A percentile compares a stretch with the other conserved stretches of the same genome.
phyloP scores from a whole-genome alignment of 2,329 filamentous ascomycete genomes.

The Chrysoporthe puriensis region DNA sequence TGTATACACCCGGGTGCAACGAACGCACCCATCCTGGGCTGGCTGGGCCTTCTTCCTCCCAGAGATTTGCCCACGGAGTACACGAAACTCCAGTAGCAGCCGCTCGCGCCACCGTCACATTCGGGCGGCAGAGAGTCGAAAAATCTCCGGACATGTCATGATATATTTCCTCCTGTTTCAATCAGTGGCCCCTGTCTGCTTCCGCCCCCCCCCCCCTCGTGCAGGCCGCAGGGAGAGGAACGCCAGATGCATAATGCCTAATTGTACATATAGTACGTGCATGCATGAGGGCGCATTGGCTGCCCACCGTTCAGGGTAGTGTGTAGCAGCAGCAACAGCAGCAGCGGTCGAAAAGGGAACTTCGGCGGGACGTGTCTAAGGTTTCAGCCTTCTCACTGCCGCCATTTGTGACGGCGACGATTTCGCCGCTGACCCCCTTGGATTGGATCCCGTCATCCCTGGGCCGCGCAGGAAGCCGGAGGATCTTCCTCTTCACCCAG shows the following conservation, averaged over 20 bases:
- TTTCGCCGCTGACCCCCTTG: neutral
- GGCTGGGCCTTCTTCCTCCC: neutral
- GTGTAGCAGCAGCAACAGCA: neutral
- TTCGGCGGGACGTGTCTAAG: no score
- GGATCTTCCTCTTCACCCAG: neutral
- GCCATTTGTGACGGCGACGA: neutral
- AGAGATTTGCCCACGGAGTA: neutral
- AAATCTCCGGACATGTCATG: neutral
- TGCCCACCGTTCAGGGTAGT: neutral
- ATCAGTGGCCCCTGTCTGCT: neutral
- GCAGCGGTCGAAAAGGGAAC: neutral
- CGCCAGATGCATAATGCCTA: neutral
- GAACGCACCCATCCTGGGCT: neutral
- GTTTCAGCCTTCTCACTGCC: neutral
- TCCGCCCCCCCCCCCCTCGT: neutral
- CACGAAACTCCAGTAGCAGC: neutral
- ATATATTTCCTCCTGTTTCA: neutral
- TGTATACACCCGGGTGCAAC: constrained; percentile 1
- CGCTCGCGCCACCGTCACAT: neutral
- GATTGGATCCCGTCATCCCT: neutral
- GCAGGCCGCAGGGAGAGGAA: neutral
- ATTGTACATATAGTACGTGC: constrained; percentile 1
- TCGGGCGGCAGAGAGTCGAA: neutral
- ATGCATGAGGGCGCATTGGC: neutral
- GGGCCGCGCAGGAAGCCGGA: neutral